Evolutionary conservation across 2,329 filamentous ascomycete genomes (phyloP), one percentile per base, ranked within the genome.

Genomic region (Alternaria triticimaculans): DNA sequence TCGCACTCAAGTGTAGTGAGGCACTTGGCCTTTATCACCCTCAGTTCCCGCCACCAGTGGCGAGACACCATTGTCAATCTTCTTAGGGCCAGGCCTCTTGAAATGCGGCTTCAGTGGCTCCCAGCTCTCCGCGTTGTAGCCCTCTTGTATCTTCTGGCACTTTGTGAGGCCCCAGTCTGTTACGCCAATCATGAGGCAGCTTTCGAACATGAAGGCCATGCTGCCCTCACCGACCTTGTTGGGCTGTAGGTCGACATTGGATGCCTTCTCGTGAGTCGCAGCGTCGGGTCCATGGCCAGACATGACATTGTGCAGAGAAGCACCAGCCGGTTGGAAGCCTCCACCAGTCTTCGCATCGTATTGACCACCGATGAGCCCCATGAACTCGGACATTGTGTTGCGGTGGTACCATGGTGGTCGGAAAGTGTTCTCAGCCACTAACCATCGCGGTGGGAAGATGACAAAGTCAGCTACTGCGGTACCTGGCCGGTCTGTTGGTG

Each of bases 121-220:
- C 93, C 93, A 97, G 77, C 92, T 94, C 83, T 96, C 91, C 61
- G 89, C 88, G 76, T 89, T 94, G 75, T 96, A 96, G 60, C 87
- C 87, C 68, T 88, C 84, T 82, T 92, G 90, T 44, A 92, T 87
- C 80, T 92, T 92, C 72, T 85, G 81, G 75, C 89, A 95, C 65
- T 87, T 87, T 78, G 88, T 90, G 65, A 92, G 79, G 2, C 89
- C 90, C 89, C 90, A 92, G 62, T 90, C 87, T 2, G 90, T 91
- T 26, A 92, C 89, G 1, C 89, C 90, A 3, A 92, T 85, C 88
- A 92, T 90, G 58, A 91, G 73, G 59, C 85, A 89, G 67, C 86
- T 87, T 79, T 89, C 88, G 79, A 90, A 90, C 88, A 89, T 89
- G 67, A 90, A 89, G 1, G 87, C 88, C 87, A 90, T 87, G 74